Conservation (phyloP, 1,284 basidiomycete species). For the Coriolopsis trogii region DNA sequence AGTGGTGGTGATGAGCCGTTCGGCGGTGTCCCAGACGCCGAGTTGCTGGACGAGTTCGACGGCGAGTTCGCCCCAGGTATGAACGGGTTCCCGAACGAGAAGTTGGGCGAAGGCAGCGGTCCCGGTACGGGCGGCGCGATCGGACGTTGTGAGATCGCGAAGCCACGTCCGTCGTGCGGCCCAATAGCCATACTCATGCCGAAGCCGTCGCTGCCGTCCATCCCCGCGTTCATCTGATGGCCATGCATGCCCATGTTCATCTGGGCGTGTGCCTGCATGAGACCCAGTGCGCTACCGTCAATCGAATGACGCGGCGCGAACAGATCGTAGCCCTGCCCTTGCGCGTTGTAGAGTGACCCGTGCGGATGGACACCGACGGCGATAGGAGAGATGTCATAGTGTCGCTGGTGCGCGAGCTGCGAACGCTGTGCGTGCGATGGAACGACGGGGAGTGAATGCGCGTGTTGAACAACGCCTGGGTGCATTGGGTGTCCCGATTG, state of each 20-base stretch:
- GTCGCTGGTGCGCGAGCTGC: neutral
- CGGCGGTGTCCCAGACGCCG: slow-evolving; percentile 20
- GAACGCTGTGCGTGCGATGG: slow-evolving; percentile 13
- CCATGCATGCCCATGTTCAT: slow-evolving; percentile 13
- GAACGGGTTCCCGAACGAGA: slow-evolving; percentile 57
- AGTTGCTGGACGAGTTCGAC: slow-evolving; percentile 18
- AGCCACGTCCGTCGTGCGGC: slow-evolving; percentile 36
- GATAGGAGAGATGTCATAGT: slow-evolving; percentile 17
- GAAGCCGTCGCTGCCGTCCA: slow-evolving; percentile 3
- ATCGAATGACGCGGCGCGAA: slow-evolving; percentile 23
- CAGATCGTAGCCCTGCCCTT: slow-evolving; percentile 14
- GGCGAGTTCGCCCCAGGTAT: slow-evolving; percentile 37
- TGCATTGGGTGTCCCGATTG: too few relatives aligned
- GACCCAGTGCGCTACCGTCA: slow-evolving; percentile 21
- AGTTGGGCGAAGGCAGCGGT: slow-evolving; percentile 68
- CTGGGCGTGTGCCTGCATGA: slow-evolving; percentile 21
- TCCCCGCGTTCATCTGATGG: neutral
- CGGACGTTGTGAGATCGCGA: slow-evolving; percentile 51
- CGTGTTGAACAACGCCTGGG: too few relatives aligned
- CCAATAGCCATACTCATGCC: slow-evolving; percentile 10
- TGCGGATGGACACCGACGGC: slow-evolving; percentile 16
- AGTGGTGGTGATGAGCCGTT: slow-evolving; percentile 20
- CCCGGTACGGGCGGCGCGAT: slow-evolving; percentile 62
- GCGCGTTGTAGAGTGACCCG: slow-evolving; percentile 5
- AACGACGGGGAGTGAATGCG: slow-evolving; percentile 14